These are phyloP conservation scores for Termitomyces sp. DNA, from an alignment of 768 basidiomycete genomes.

Conservation along the genomic window DNA sequence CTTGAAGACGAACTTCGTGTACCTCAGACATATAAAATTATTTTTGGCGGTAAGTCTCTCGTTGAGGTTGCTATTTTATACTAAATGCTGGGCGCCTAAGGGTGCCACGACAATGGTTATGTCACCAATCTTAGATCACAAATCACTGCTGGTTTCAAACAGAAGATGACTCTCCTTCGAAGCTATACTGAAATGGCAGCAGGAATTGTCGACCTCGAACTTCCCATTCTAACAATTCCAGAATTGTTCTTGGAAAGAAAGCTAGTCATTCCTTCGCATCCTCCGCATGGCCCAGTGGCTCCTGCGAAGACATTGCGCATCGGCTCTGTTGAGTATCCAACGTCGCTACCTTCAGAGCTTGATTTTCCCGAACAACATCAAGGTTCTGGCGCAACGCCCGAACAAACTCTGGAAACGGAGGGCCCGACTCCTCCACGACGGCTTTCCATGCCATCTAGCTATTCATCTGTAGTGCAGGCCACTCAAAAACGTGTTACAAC, in stretches of 20 bases:
- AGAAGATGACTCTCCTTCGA: slow-evolving; percentile 61
- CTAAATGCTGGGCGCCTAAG: slow-evolving; percentile 21
- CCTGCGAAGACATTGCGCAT: slow-evolving; percentile 3
- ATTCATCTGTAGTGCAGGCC: slow-evolving; percentile 38
- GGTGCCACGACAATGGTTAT: slow-evolving; percentile 74
- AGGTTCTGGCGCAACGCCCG: slow-evolving; percentile 18
- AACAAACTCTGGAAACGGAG: slow-evolving; percentile 10
- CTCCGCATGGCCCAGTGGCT: not conserved
- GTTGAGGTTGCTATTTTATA: not conserved
- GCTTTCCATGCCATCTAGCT: slow-evolving; percentile 24
- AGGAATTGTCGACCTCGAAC: slow-evolving; percentile 49
- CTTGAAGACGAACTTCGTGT: slow-evolving; percentile 57
- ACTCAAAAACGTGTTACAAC: slow-evolving; percentile 23
- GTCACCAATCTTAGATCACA: slow-evolving; percentile 54
- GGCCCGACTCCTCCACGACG: slow-evolving; percentile 3
- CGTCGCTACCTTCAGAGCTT: slow-evolving; percentile 3
- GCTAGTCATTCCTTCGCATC: slow-evolving; percentile 25
- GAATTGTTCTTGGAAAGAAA: slow-evolving; percentile 59
- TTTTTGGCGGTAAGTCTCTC: slow-evolving; percentile 52
- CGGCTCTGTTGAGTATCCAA: not conserved
- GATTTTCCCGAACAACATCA: slow-evolving; percentile 18
- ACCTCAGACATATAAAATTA: slow-evolving; percentile 58
- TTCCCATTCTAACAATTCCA: slow-evolving; percentile 48
- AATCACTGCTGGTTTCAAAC: slow-evolving; percentile 56
- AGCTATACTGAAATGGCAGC: slow-evolving; percentile 57